A percentile compares a stretch with the other conserved stretches of the same genome.
phyloP scores from a whole-genome alignment of 306 rosid genomes.

The Cicer pinnatifidum region DNA sequence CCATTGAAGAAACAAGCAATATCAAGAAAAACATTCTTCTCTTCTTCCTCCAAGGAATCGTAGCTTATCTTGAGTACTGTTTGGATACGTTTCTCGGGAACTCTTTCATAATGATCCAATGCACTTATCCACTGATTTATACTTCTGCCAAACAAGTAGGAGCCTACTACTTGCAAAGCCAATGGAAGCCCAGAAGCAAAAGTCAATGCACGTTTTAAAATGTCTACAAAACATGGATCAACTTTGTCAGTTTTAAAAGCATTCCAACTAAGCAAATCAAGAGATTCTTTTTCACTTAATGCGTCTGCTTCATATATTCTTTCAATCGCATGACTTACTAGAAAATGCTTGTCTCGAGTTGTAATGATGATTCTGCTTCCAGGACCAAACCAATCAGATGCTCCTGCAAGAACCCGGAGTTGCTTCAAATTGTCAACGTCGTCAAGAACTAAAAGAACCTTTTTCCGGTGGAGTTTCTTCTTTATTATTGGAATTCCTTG shows the following conservation, averaged over 20 bases:
- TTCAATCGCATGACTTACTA: neutral
- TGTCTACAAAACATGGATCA: neutral
- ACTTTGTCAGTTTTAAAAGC: slow-evolving; percentile 4
- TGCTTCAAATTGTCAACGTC: neutral
- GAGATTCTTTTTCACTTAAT: neutral
- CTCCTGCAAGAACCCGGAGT: neutral
- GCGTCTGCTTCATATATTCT: neutral
- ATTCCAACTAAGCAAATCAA: neutral
- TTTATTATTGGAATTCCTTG: neutral
- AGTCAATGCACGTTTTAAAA: neutral
- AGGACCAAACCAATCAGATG: neutral
- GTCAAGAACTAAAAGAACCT: neutral
- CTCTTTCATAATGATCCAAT: neutral
- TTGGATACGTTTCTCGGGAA: neutral
- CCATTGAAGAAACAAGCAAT: slow-evolving; percentile 32
- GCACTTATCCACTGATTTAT: neutral
- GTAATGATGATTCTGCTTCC: neutral
- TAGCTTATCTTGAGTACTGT: neutral
- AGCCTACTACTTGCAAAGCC: slow-evolving; percentile 6
- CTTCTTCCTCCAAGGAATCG: slow-evolving; percentile 4
- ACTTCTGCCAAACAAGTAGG: neutral
- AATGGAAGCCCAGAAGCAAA: slow-evolving; percentile 1
- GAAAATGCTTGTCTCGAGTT: neutral
- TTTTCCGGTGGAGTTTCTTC: neutral
- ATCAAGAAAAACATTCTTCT: neutral